Evolutionary conservation across 106 monocot genomes (phyloP).

Genomic region (Dioscorea dumetorum): DNA sequence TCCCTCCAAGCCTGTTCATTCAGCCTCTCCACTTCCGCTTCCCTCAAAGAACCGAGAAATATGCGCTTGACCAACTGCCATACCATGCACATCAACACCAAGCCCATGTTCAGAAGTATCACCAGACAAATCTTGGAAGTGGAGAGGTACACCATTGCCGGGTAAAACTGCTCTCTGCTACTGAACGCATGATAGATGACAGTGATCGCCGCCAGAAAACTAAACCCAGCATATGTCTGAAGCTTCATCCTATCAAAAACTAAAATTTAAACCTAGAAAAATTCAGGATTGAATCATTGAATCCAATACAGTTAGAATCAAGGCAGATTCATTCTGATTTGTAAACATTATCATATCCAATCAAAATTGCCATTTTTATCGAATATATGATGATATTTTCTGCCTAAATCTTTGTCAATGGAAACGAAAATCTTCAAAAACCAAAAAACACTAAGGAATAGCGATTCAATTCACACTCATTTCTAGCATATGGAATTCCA

Average conservation of each 20-base stretch:
- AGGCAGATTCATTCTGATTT: too few species aligned
- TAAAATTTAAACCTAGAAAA: too few species aligned
- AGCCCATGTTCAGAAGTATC: constrained; percentile 80
- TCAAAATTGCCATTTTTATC: too few species aligned
- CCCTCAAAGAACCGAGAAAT: constrained; percentile 82
- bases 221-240: constrained; percentile 75
- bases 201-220: constrained; percentile 58
- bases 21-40: constrained; percentile 91
- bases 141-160: constrained; percentile 80
- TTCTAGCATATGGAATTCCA: too few species aligned
- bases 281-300: too few species aligned
- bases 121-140: constrained; percentile 91
- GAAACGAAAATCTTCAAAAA: too few species aligned
- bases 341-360: too few species aligned
- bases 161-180: constrained; percentile 90
- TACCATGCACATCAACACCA: constrained; percentile 72
- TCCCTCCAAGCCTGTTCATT: constrained; percentile 98
- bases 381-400: too few species aligned
- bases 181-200: constrained; percentile 86
- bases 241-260: constrained; percentile 59
- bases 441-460: too few species aligned
- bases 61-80: constrained; percentile 73
- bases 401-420: too few species aligned
- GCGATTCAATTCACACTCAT: too few species aligned
- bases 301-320: too few species aligned